Conservation (phyloP, 1,284 basidiomycete species). For the Rhodotorula sp. region DNA sequence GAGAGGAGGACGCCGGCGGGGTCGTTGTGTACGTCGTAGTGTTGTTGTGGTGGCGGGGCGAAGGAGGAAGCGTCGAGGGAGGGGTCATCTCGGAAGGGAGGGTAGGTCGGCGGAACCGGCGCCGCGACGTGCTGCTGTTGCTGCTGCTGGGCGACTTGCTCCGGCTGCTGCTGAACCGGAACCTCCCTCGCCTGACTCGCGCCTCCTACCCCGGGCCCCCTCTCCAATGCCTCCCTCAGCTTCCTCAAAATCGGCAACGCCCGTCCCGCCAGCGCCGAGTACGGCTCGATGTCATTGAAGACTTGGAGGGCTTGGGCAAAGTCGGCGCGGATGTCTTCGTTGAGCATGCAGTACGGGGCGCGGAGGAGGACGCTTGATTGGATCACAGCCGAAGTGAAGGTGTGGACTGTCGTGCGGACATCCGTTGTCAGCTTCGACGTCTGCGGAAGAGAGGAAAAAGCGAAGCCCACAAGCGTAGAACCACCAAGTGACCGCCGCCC, state of each 20-base stretch:
- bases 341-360: slow-evolving; percentile 40
- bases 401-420: slow-evolving; percentile 30
- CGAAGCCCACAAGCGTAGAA: slow-evolving; percentile 27
- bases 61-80: neutral
- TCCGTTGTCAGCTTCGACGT: no score
- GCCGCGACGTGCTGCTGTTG: no score
- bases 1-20: neutral
- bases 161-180: no score
- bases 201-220: no score
- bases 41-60: neutral
- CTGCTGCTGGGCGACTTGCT: no score
- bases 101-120: no score
- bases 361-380: slow-evolving; percentile 38
- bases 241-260: neutral
- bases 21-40: neutral
- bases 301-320: slow-evolving; percentile 33
- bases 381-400: slow-evolving; percentile 42
- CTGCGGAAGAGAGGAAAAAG: no score
- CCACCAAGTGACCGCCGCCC: slow-evolving; percentile 40
- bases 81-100: no score
- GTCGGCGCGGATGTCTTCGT: slow-evolving; percentile 39
- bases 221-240: neutral
- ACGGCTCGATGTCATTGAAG: slow-evolving; percentile 31
- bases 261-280: neutral
- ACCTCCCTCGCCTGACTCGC: no score